Evolutionary conservation across 2,329 filamentous ascomycete species (phyloP).

Genomic region (Pseudogymnoascus sp.): DNA sequence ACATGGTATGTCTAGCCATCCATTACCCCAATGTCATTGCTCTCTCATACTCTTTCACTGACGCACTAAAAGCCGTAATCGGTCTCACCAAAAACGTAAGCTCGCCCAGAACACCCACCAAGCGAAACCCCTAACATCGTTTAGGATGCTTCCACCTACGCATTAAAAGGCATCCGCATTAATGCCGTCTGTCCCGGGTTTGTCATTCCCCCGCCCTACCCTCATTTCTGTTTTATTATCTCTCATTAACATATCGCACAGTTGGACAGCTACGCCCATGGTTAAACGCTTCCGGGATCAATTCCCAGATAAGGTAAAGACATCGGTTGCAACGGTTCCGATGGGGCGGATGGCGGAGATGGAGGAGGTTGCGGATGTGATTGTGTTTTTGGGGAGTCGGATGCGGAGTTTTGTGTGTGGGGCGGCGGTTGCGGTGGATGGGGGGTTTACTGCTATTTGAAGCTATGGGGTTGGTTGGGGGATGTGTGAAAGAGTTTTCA

Average conservation of each 20-base stretch:
- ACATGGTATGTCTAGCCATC: constrained; percentile 31
- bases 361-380: constrained; percentile 46
- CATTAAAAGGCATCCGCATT: constrained; percentile 41
- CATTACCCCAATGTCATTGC: background rate
- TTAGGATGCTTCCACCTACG: constrained; percentile 43
- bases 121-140: background rate
- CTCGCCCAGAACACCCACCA: background rate
- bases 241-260: constrained; percentile 17
- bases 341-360: constrained; percentile 36
- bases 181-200: constrained; percentile 50
- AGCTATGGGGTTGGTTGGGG: background rate
- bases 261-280: constrained; percentile 36
- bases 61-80: constrained; percentile 29
- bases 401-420: constrained; percentile 47
- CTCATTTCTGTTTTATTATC: constrained; percentile 7
- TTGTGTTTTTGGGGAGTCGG: constrained; percentile 42
- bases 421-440: constrained; percentile 38
- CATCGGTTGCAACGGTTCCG: constrained; percentile 36
- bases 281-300: constrained; percentile 23
- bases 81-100: constrained; percentile 39
- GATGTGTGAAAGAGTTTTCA: too few relatives aligned
- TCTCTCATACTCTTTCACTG: background rate
- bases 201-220: constrained; percentile 11
- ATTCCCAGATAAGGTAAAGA: constrained; percentile 16
- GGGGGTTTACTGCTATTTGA: constrained; percentile 30